A percentile compares a stretch with the other conserved stretches of the same genome.
Evolutionary conservation across 768 basidiomycete genomes (phyloP).

Genomic region (Naganishia antarctica): DNA sequence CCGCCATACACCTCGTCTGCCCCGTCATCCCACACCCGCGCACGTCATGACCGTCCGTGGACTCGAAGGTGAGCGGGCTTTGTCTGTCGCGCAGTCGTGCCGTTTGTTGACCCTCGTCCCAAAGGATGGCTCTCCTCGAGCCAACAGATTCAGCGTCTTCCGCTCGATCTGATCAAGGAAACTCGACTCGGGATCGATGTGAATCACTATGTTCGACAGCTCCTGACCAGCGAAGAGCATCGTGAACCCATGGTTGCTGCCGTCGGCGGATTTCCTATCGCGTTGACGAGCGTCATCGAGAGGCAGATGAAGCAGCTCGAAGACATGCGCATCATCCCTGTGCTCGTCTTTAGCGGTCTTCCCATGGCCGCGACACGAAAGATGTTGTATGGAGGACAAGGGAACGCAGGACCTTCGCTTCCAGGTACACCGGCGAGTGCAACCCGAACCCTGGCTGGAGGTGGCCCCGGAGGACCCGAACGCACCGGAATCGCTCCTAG

Average conservation of each 20-base stretch:
- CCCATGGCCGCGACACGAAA: conserved; percentile 59
- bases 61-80: conserved; percentile 34
- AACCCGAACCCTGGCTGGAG: not conserved
- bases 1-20: too few species aligned
- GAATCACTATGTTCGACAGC: conserved; percentile 73
- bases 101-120: not conserved
- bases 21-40: too few species aligned
- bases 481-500: not conserved
- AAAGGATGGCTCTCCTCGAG: conserved; percentile 56
- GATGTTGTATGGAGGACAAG: conserved; percentile 7
- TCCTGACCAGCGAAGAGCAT: conserved; percentile 63
- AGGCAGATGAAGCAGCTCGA: conserved; percentile 84
- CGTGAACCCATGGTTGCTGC: conserved; percentile 89
- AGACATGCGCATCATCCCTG: conserved; percentile 87
- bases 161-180: conserved; percentile 75
- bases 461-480: not conserved
- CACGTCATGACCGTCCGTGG: conserved; percentile 40
- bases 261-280: conserved; percentile 88
- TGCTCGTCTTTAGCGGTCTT: conserved; percentile 95
- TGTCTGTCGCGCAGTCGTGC: not conserved
- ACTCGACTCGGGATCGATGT: conserved; percentile 97
- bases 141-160: conserved; percentile 76
- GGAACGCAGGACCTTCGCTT: conserved; percentile 13
- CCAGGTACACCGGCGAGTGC: conserved; percentile 13
- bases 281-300: conserved; percentile 71